These are phyloP conservation scores for Xylaria sp. DNA, from an alignment of 2,329 filamentous ascomycete genomes.

Conservation along the genomic window DNA sequence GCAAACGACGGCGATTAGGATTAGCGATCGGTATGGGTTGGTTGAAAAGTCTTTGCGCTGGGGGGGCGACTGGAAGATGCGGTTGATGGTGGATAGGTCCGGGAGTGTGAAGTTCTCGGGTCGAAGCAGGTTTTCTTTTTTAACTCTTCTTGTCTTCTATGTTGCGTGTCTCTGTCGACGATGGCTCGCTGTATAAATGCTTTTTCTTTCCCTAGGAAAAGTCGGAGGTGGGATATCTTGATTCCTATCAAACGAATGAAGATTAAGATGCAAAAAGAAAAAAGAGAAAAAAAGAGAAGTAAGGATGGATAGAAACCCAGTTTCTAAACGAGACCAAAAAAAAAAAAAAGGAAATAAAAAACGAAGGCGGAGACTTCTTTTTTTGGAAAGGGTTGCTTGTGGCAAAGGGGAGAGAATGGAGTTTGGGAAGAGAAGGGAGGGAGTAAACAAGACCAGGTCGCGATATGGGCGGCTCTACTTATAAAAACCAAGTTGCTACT, in stretches of 20 bases:
- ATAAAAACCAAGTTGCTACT: conserved; percentile 21
- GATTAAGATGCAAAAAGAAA: conserved; percentile 25
- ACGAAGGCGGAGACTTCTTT: conserved; percentile 28
- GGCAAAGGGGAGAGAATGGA: conserved; percentile 23
- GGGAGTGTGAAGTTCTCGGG: neutral
- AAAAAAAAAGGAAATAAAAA: conserved; percentile 25
- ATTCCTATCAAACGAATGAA: conserved; percentile 42
- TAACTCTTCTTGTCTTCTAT: conserved; percentile 6
- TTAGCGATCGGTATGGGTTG: conserved; percentile 23
- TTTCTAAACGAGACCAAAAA: conserved; percentile 12
- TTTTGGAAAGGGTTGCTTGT: conserved; percentile 25
- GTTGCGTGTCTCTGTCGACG: neutral
- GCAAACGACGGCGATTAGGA: conserved; percentile 25
- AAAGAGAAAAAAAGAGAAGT: neutral
- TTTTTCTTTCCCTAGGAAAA: conserved; percentile 6
- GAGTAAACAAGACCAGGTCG: conserved; percentile 31
- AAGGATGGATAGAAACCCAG: conserved; percentile 16
- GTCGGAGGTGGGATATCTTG: conserved; percentile 5
- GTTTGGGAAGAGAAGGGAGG: conserved; percentile 25
- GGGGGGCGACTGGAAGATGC: neutral
- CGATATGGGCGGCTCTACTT: conserved; percentile 34
- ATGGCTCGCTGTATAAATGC: neutral
- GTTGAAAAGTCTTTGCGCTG: conserved; percentile 9
- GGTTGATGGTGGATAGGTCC: conserved; percentile 1
- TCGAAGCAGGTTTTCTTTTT: neutral